A percentile compares a stretch with the other conserved stretches of the same genome.
Evolutionary conservation across 2,329 filamentous ascomycete genomes (phyloP).

Genomic region (Penicillium sp.): DNA sequence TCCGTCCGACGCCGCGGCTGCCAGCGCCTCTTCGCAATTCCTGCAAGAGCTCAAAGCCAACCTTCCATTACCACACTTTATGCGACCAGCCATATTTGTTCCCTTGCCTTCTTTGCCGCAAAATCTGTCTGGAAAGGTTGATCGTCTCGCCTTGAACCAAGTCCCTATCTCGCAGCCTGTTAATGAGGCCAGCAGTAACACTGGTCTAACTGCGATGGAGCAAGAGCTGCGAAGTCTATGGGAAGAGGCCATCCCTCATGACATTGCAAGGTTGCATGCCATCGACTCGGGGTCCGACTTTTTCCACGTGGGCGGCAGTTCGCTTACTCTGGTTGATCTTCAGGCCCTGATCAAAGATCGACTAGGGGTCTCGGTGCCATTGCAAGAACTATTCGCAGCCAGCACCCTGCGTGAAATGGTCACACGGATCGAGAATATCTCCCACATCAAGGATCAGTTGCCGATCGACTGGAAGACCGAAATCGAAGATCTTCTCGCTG

Average conservation of each 20-base stretch:
- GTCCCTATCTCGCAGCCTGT: constrained; percentile 5
- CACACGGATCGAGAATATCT: constrained; percentile 3
- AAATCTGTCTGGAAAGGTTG: constrained; percentile 26
- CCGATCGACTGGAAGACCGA: constrained; percentile 14
- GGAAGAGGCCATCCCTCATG: constrained; percentile 11
- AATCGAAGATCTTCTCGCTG: constrained; percentile 1
- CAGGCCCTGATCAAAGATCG: constrained; percentile 12
- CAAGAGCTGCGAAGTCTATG: constrained; percentile 12
- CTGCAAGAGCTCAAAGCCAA: constrained; percentile 25
- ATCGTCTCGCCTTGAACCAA: constrained; percentile 14
- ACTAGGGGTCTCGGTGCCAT: constrained; percentile 6
- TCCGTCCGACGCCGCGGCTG: not conserved
- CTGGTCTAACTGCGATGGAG: constrained; percentile 5
- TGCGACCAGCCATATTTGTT: constrained; percentile 31
- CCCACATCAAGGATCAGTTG: not conserved
- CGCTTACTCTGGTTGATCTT: constrained; percentile 11
- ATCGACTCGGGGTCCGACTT: constrained; percentile 14
- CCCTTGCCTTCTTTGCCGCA: constrained; percentile 23
- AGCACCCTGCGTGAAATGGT: constrained; percentile 17
- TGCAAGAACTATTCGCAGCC: constrained; percentile 15
- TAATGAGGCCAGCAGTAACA: not conserved
- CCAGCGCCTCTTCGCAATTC: not conserved
- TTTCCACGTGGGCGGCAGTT: constrained; percentile 19
- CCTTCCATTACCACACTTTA: constrained; percentile 32
- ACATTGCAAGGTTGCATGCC: constrained; percentile 6